Percentiles rank a stretch among this genome's conserved stretches.
These are phyloP conservation scores for Citrus sinensis DNA, from an alignment of 345 rosid genomes.

Conservation along the genomic window DVS_A1.0 CM039162.1:2135001-2135500, in stretches of 20 bases:
- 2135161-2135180: not conserved
- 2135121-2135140: not conserved
- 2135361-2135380: not conserved
- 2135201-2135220: not conserved
- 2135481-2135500: not conserved
- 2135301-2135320: not conserved
- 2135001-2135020: not conserved
- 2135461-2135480: not conserved
- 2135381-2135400: not conserved
- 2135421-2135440: not conserved
- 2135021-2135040: not conserved
- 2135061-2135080: not conserved
- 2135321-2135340: not conserved
- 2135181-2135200: not conserved
- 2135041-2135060: not conserved
- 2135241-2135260: not conserved
- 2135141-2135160: too few relatives aligned
- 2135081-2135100: not conserved
- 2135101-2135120: not conserved
- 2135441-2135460: not conserved
- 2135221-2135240: not conserved
- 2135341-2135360: not conserved
- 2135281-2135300: not conserved
- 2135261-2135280: not conserved
- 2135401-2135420: not conserved